phyloP scores from a whole-genome alignment of 495 filamentous ascomycete genomes.

The Tuber melanosporum region DNA sequence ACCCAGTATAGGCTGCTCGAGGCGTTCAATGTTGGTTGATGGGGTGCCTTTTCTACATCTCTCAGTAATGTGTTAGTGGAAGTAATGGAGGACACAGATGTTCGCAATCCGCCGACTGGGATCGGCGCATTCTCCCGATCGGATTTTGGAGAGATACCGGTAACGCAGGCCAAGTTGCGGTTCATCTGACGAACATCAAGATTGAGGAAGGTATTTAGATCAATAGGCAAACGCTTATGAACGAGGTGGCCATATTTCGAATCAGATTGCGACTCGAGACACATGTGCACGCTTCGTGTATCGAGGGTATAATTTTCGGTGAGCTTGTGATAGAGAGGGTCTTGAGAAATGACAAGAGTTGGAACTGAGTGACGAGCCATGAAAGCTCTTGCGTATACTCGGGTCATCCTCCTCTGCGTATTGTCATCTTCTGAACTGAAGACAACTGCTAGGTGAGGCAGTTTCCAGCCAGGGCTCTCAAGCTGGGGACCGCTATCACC shows the following conservation, averaged over 20 bases:
- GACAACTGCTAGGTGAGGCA: slow-evolving; percentile 66
- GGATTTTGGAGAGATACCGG: slow-evolving; percentile 42
- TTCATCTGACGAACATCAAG: slow-evolving; percentile 70
- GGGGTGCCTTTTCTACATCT: slow-evolving; percentile 40
- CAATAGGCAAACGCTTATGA: slow-evolving; percentile 60
- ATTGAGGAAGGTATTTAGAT: slow-evolving; percentile 63
- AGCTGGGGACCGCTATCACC: slow-evolving; percentile 49
- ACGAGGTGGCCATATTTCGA: slow-evolving; percentile 49
- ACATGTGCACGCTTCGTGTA: slow-evolving; percentile 58
- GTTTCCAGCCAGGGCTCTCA: slow-evolving; percentile 53
- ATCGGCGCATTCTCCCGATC: slow-evolving; percentile 26
- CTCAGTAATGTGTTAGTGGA: slow-evolving; percentile 37
- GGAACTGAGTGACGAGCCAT: slow-evolving; percentile 61
- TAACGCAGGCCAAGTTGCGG: slow-evolving; percentile 63
- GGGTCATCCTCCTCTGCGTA: slow-evolving; percentile 46
- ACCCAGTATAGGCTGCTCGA: slow-evolving; percentile 35
- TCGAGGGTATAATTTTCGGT: slow-evolving; percentile 49
- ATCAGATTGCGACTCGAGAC: slow-evolving; percentile 57
- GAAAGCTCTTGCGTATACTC: slow-evolving; percentile 54
- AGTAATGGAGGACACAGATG: slow-evolving; percentile 26
- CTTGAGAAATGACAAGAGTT: slow-evolving; percentile 61
- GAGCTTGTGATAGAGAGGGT: slow-evolving; percentile 49
- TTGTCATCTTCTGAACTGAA: slow-evolving; percentile 57
- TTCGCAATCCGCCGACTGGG: slow-evolving; percentile 32
- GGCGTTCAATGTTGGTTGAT: slow-evolving; percentile 24